These are phyloP conservation scores for Phaeoacremonium minimum DNA, from an alignment of 2,329 filamentous ascomycete genomes.

Conservation along the genomic window DNA sequence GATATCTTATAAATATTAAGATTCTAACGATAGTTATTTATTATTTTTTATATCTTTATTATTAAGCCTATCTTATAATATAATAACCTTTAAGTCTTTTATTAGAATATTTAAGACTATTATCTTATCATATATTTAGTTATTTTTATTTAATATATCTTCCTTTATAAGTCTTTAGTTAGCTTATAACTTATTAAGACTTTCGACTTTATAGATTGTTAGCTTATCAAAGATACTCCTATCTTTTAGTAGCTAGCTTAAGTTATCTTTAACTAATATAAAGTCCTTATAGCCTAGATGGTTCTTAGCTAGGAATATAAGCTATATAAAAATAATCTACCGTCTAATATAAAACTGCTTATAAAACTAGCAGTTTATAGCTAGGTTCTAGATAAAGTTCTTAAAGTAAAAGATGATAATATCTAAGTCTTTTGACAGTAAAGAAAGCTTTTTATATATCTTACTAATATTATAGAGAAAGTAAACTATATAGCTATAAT, in stretches of 20 bases:
- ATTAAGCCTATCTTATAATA: too few relatives aligned
- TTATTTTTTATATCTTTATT: not conserved
- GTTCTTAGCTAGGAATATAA: constrained; percentile 1
- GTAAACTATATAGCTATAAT: too few relatives aligned
- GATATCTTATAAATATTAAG: too few relatives aligned
- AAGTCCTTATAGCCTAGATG: not conserved
- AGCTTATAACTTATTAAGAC: not conserved
- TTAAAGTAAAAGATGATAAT: not conserved
- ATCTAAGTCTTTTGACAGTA: not conserved
- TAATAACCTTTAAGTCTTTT: constrained; percentile 2
- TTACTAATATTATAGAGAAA: too few relatives aligned
- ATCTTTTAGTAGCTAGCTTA: not conserved
- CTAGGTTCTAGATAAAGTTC: not conserved
- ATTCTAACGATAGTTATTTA: constrained; percentile 2
- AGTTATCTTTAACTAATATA: constrained; percentile 1
- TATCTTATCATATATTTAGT: constrained; percentile 1
- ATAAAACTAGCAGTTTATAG: constrained; percentile 1
- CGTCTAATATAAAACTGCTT: not conserved
- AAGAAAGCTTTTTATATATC: too few relatives aligned
- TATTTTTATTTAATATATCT: too few relatives aligned
- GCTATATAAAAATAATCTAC: not conserved
- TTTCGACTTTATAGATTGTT: not conserved
- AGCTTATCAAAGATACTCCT: not conserved
- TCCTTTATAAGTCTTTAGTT: not conserved
- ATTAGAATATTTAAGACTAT: constrained; percentile 1